Conservation (phyloP, 2,329 filamentous ascomycete species). For the Botrytis byssoidea region DNA sequence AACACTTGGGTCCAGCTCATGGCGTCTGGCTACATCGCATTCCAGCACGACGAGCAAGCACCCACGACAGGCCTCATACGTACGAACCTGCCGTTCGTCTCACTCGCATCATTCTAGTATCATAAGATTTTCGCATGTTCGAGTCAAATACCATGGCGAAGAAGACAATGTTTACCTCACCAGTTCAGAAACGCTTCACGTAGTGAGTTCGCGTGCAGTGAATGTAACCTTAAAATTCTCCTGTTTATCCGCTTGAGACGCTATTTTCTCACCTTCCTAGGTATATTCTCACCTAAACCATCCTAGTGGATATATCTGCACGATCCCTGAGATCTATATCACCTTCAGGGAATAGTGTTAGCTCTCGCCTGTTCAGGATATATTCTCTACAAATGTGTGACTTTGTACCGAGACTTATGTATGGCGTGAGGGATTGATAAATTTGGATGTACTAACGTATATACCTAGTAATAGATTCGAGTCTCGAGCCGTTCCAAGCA, state of each 20-base stretch:
- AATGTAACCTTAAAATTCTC: slow-evolving; percentile 9
- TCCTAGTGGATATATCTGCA: background rate
- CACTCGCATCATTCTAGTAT: background rate
- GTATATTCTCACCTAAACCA: background rate
- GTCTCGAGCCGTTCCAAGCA: slow-evolving; percentile 8
- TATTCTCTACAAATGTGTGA: slow-evolving; percentile 1
- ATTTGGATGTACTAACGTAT: background rate
- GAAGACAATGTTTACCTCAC: background rate
- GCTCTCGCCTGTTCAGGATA: background rate
- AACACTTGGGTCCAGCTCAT: background rate
- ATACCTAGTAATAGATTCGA: background rate
- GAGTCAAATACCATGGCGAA: background rate
- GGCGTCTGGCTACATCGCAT: background rate
- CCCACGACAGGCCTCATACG: background rate
- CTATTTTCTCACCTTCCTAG: slow-evolving; percentile 5
- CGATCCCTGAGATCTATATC: background rate
- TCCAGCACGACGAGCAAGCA: background rate
- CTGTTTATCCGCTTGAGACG: background rate
- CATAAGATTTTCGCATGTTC: background rate
- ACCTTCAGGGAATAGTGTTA: background rate
- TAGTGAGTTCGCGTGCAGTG: background rate
- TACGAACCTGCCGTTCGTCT: background rate
- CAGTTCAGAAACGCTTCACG: background rate
- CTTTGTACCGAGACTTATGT: background rate
- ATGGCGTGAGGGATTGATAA: background rate